Conservation (phyloP, 257 asterid species). For the Solanum pinnatisectum region DNA sequence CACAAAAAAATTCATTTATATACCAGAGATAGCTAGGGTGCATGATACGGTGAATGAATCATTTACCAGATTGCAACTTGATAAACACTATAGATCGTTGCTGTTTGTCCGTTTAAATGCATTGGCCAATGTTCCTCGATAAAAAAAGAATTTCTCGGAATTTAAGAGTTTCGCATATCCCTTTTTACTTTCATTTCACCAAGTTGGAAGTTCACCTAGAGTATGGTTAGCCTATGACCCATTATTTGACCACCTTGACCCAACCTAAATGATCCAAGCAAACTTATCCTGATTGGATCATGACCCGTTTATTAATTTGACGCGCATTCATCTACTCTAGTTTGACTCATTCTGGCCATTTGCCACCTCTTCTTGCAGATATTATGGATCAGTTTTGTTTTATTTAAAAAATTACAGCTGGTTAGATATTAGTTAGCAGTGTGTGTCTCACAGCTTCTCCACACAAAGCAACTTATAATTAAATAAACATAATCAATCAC, state of each 20-base stretch:
- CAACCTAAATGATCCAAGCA: neutral
- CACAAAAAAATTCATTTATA: neutral
- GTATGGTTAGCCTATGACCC: neutral
- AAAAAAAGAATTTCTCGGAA: neutral
- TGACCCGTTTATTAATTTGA: neutral
- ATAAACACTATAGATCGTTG: neutral
- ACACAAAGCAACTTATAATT: neutral
- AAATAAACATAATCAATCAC: neutral
- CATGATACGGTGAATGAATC: neutral
- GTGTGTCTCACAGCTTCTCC: neutral
- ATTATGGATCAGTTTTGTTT: neutral
- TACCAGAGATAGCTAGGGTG: neutral
- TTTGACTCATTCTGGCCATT: neutral
- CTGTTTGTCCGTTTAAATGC: neutral
- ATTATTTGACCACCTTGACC: neutral
- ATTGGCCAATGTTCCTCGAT: neutral
- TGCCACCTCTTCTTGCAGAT: neutral
- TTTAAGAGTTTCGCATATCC: neutral
- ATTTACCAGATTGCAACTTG: neutral
- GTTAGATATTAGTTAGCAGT: neutral
- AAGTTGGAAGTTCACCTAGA: neutral
- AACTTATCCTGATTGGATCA: neutral
- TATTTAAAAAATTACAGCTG: neutral
- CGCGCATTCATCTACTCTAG: neutral
- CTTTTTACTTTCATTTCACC: neutral